Evolutionary conservation across 768 basidiomycete genomes (phyloP).

Genomic region (Amanita pallidorosea): DNA sequence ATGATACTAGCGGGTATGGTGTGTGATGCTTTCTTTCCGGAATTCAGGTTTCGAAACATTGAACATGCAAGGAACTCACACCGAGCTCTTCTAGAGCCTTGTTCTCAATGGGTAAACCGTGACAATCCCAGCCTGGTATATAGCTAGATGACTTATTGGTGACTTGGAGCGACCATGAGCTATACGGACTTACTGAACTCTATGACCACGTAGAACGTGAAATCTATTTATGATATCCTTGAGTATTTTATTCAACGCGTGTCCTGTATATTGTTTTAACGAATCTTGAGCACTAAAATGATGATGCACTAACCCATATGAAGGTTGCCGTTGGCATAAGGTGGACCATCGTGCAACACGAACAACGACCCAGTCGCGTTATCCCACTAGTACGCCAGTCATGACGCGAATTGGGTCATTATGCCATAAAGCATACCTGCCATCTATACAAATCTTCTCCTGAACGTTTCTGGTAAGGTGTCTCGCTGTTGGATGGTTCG

Average conservation of each 20-base stretch:
- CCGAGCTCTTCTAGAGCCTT: constrained; percentile 76
- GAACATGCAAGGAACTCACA: constrained; percentile 25
- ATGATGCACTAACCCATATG: constrained; percentile 66
- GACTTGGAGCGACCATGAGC: background rate
- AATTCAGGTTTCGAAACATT: background rate
- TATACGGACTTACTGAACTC: constrained; percentile 57
- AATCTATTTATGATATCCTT: constrained; percentile 95
- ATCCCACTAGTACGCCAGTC: constrained; percentile 34
- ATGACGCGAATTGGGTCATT: background rate
- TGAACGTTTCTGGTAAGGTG: constrained; percentile 46
- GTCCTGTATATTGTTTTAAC: constrained; percentile 40
- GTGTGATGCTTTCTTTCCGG: constrained; percentile 41
- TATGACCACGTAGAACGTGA: constrained; percentile 64
- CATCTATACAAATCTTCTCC: constrained; percentile 67
- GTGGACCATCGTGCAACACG: constrained; percentile 91
- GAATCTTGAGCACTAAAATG: background rate
- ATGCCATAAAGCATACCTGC: constrained; percentile 42
- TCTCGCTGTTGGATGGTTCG: constrained; percentile 53
- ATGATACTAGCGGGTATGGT: constrained; percentile 49
- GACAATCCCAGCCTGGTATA: constrained; percentile 95
- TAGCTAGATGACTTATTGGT: constrained; percentile 42
- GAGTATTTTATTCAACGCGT: constrained; percentile 90
- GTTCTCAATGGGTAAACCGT: constrained; percentile 94
- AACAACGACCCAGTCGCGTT: constrained; percentile 61
- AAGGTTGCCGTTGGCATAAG: constrained; percentile 92